Base-by-base conservation (phyloP, 176 grass and related monocot species). In the Calamus simplicifolius region DNA sequence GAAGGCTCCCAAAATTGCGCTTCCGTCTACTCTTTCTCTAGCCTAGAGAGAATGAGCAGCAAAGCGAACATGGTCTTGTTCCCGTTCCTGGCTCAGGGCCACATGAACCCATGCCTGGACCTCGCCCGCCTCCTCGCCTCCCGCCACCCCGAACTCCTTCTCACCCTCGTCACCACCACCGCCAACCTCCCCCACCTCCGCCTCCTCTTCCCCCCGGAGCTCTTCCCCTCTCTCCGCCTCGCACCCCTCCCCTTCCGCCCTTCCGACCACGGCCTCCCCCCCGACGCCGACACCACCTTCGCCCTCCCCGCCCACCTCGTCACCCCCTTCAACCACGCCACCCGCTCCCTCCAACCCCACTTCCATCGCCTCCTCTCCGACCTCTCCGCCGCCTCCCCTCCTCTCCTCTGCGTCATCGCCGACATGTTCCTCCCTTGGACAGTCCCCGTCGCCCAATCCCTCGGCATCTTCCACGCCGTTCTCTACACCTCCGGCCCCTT, bases 401-500 rank as follows among this genome's bases (percentile, higher is more conserved):
- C 35, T 23, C 15, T 28, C 3, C 14, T 69, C 29, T 77, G 64
- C n/a, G 50, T 77, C 16, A 55, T 77, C 13, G 55, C 64, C 13
- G 74, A 77, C 59, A 69, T 69, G 48, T 77, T 77, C 64, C 35
- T 55, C 17, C 43, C 54, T 4, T 77, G 74, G 74, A 77, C 74
- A 0, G 64, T 61, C 15, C 29, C 56, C 0, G 28, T 77, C 2
- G 74, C 65, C 21, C 26, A 48, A 13, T 50, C 68, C 29, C 28
- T 67, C 27, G 64, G 58, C 10, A 55, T 56, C 27, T 69, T 77
- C 51, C 74, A 77, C n/a, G 49, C 74, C 10, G 52, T 59, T 4
- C 50, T 77, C 14, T 18, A 59, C 57, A 50, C 52, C 51, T 38
- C 43, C 51, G 60, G 63, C 5, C 51, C 50, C 14, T 78, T 21